Conservation (phyloP, 23 red algal species). For the Porphyridium purpureum region DNA sequence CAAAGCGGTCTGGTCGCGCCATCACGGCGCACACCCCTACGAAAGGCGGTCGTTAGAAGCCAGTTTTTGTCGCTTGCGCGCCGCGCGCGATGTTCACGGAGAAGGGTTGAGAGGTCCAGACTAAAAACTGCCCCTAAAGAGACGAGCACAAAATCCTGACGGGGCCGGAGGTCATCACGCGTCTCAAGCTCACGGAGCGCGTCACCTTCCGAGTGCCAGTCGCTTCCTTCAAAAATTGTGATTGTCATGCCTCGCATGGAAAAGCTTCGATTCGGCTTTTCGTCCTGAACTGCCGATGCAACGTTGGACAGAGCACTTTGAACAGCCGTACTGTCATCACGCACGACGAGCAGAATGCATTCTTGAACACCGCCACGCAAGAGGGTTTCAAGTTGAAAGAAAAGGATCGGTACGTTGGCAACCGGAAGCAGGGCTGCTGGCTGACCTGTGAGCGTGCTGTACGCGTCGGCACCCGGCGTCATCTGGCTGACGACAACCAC, state of each 20-base stretch:
- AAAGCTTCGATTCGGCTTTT: constrained; percentile 3
- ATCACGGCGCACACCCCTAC: constrained; percentile 7
- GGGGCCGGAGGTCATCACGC: constrained; percentile 42
- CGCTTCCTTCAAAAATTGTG: constrained; percentile 3
- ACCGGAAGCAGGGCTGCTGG: too few relatives aligned
- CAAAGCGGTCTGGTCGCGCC: constrained; percentile 11
- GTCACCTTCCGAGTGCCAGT: constrained; percentile 29
- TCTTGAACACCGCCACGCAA: constrained; percentile 37
- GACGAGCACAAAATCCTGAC: constrained; percentile 56
- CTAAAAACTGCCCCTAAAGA: constrained; percentile 32
- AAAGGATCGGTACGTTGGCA: constrained; percentile 48
- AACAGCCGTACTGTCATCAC: too few relatives aligned
- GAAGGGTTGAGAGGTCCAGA: constrained; percentile 19
- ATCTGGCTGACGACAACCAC: too few relatives aligned
- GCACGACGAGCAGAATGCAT: constrained; percentile 16
- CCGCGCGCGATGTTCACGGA: constrained; percentile 23
- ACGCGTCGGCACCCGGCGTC: too few relatives aligned
- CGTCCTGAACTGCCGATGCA: too few relatives aligned
- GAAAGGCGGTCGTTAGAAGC: constrained; percentile 37
- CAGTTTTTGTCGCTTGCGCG: constrained; percentile 38
- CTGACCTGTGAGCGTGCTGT: too few relatives aligned
- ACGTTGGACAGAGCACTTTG: too few relatives aligned
- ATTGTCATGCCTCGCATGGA: constrained; percentile 12
- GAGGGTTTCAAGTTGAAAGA: constrained; percentile 35
- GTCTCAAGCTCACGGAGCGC: constrained; percentile 38